Evolutionary conservation across 1,284 basidiomycete genomes (phyloP).

Genomic region (Schizophyllum commune): DNA sequence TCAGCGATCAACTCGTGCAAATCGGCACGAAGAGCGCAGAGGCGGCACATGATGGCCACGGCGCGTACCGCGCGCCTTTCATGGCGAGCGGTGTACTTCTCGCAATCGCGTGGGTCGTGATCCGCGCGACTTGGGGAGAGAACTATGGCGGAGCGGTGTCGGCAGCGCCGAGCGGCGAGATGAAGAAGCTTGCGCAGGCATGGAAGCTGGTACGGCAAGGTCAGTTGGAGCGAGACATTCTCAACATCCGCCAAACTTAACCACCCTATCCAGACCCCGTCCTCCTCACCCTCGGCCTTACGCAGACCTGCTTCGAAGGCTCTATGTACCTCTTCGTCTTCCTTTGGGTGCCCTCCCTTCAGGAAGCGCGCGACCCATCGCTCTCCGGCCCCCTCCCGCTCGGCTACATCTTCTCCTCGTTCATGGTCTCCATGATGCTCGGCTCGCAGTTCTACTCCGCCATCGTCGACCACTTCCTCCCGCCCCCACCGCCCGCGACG

Average conservation of each 20-base stretch:
- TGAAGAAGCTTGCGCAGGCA: conserved; percentile 44
- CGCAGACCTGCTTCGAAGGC: conserved; percentile 73
- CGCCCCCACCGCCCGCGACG: conserved; percentile 12
- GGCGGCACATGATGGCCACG: conserved; percentile 16
- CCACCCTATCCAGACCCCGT: conserved; percentile 32
- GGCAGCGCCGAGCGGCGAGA: conserved; percentile 24
- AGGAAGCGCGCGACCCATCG: conserved; percentile 37
- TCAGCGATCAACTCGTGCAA: conserved; percentile 53
- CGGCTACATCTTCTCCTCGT: conserved; percentile 70
- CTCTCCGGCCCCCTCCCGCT: conserved; percentile 40
- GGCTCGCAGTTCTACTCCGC: conserved; percentile 61
- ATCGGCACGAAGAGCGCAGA: not conserved
- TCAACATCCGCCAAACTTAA: not conserved
- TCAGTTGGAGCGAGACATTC: conserved; percentile 19
- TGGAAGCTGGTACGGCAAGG: conserved; percentile 50
- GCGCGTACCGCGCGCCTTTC: conserved; percentile 54
- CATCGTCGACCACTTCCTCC: conserved; percentile 12
- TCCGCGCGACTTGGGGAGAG: conserved; percentile 53
- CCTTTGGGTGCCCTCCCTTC: conserved; percentile 68
- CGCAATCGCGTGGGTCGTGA: conserved; percentile 45
- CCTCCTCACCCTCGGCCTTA: conserved; percentile 60
- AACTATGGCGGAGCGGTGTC: conserved; percentile 48
- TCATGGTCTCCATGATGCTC: conserved; percentile 77
- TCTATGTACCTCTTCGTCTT: conserved; percentile 81
- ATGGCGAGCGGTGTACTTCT: conserved; percentile 52